A percentile compares a stretch with the other conserved stretches of the same genome.
These are phyloP conservation scores for Botryobasidium botryosum DNA, from an alignment of 768 basidiomycete species.

Conservation along the genomic window DNA sequence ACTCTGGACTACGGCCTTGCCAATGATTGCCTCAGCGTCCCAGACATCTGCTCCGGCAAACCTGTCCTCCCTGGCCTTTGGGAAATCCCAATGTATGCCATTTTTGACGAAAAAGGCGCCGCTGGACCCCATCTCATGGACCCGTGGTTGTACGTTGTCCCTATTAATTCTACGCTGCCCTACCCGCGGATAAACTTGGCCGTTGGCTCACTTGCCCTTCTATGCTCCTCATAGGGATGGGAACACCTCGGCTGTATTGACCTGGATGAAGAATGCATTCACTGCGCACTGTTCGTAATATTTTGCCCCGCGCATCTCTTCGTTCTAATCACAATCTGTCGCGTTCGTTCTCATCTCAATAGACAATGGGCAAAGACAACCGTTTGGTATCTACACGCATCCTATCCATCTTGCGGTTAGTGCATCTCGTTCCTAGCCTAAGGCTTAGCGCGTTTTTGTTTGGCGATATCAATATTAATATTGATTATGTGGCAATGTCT, in stretches of 20 bases:
- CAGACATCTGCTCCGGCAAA: conserved; percentile 44
- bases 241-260: conserved; percentile 46
- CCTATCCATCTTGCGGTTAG: conserved; percentile 56
- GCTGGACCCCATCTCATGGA: conserved; percentile 60
- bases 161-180: not conserved
- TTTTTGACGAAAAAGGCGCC: conserved; percentile 43
- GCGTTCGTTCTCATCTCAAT: too few relatives aligned
- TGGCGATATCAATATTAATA: conserved; percentile 11
- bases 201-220: not conserved
- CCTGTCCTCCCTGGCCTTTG: conserved; percentile 62
- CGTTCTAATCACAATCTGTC: too few relatives aligned
- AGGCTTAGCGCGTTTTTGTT: conserved; percentile 5
- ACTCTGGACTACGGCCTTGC: conserved; percentile 66
- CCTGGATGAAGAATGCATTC: conserved; percentile 61
- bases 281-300: conserved; percentile 40
- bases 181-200: not conserved
- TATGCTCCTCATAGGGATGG: conserved; percentile 24
- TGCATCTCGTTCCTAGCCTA: too few relatives aligned
- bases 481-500: too few relatives aligned
- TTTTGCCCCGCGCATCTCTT: too few relatives aligned
- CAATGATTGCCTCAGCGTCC: conserved; percentile 48
- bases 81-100: conserved; percentile 74
- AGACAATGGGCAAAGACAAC: conserved; percentile 53
- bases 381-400: conserved; percentile 68
- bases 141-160: conserved; percentile 48